Base-by-base conservation (phyloP, 1,284 basidiomycete genomes). In the Anthracocystis panici-leucophaei region DNA sequence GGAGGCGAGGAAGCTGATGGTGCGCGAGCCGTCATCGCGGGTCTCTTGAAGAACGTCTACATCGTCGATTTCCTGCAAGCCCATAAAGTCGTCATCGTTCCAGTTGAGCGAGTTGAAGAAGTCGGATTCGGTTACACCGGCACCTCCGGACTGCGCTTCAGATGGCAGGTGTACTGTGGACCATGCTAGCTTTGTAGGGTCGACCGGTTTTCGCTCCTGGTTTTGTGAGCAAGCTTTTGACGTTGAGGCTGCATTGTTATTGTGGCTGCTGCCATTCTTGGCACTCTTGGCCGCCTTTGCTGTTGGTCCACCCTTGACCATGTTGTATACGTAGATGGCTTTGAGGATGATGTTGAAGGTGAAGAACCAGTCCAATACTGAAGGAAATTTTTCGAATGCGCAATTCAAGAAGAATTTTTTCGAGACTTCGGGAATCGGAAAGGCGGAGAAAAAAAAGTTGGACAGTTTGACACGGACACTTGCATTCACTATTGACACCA, bases 41-140 rank as follows among this genome's bases (percentile, higher is more conserved):
- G 67, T 54, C 58, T 82, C 68, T 46, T 79, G 75, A 5, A 70
- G 52, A 3, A 85, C 75, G 10, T 81, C 74, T 21, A 80, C 81
- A 49, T 78, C 80, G 29, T 83, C 81, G 25, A 81, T 79, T 58
- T 82, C 78, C 56, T 82, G 77, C 29, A 85, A 51, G 7, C 83
- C 83, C 75, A 84, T 82, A 40, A 81, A 84, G 56, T 81, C 82
- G 38, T 78, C 81, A 54, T 69, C 80, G 20, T 68, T 68, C 64
- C 65, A 69, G 41, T 69, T 57, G 50, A 73, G 61, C 11, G 64
- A 46, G 46, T 73, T 50, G 69, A 75, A 75, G 29, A 67, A 77
- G 59, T 74, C 74, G 57, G 73, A 72, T 31, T 78, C 65, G 53
- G 69, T 77, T 20, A 68, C 61, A 40, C 77, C 73, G 5, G 73